A percentile compares a stretch with the other conserved stretches of the same genome.
phyloP scores from a whole-genome alignment of 108 stramenopile genomes.

The Stephanodiscus triporus region DNA sequence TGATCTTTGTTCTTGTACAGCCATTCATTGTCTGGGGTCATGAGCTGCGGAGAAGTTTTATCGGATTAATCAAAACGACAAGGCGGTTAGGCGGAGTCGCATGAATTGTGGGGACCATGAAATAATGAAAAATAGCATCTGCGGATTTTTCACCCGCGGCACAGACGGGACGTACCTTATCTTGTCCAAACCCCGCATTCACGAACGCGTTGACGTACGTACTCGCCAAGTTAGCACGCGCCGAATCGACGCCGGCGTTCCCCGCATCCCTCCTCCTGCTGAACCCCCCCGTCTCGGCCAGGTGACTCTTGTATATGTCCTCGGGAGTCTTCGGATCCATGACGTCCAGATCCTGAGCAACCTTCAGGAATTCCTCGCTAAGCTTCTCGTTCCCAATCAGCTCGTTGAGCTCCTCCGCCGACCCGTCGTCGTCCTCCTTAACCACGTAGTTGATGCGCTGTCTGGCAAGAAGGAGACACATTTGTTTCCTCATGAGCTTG shows the following conservation, averaged over 20 bases:
- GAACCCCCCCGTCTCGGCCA: conserved; percentile 95
- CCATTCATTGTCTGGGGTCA: conserved; percentile 92
- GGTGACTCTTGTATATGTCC: conserved; percentile 99
- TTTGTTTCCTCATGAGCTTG: conserved; percentile 87
- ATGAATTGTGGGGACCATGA: neutral
- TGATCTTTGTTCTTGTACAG: conserved; percentile 99
- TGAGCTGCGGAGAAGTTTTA: conserved; percentile 41
- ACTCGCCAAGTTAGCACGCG: conserved; percentile 97
- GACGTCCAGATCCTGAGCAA: conserved; percentile 94
- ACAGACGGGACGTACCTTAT: conserved; percentile 56
- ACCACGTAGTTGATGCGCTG: conserved; percentile 87
- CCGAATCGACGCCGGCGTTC: conserved; percentile 92
- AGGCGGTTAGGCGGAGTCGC: neutral
- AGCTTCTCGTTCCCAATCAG: conserved; percentile 94
- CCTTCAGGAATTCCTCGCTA: conserved; percentile 87
- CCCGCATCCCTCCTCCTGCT: conserved; percentile 79
- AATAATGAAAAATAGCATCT: neutral
- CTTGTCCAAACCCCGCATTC: conserved; percentile 97
- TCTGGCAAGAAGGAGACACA: conserved; percentile 86
- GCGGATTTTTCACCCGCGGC: neutral
- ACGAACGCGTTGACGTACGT: conserved; percentile 99
- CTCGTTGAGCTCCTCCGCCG: conserved; percentile 81
- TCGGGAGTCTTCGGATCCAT: conserved; percentile 96
- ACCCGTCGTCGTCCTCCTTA: conserved; percentile 76
- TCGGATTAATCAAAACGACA: neutral